Conservation (phyloP, 345 rosid genomes). For the Moricandia arvensis region DNA sequence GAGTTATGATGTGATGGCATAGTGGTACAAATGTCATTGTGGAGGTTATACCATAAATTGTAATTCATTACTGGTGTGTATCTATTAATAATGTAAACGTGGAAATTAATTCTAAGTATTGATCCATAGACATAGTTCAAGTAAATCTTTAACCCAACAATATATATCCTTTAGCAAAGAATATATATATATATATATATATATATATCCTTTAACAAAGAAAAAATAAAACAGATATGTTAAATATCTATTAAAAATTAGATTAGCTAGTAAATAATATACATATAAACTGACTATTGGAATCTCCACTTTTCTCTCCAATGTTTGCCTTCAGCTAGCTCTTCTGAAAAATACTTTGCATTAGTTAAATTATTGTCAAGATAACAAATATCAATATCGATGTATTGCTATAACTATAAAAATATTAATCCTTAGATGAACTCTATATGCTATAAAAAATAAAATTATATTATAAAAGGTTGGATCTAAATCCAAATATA, state of each 20-base stretch:
- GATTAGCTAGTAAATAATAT: too few relatives aligned
- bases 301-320: too few relatives aligned
- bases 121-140: neutral
- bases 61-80: neutral
- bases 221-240: too few relatives aligned
- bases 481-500: neutral
- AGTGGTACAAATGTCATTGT: slow-evolving; percentile 19
- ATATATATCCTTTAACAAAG: too few relatives aligned
- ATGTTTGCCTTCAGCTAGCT: too few relatives aligned
- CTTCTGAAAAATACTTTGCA: neutral
- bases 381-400: neutral
- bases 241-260: too few relatives aligned
- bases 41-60: neutral
- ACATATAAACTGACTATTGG: too few relatives aligned
- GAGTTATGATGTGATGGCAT: slow-evolving; percentile 5
- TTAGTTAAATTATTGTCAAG: neutral
- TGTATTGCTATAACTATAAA: too few relatives aligned
- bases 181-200: too few relatives aligned
- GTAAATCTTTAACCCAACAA: neutral
- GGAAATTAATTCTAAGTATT: neutral
- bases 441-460: too few relatives aligned
- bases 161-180: neutral
- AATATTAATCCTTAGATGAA: neutral
- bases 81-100: neutral
- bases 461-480: neutral